A percentile compares a stretch with the other conserved stretches of the same genome.
Evolutionary conservation across 345 rosid species (phyloP).

Genomic region (Eucalyptus cloeziana): DNA sequence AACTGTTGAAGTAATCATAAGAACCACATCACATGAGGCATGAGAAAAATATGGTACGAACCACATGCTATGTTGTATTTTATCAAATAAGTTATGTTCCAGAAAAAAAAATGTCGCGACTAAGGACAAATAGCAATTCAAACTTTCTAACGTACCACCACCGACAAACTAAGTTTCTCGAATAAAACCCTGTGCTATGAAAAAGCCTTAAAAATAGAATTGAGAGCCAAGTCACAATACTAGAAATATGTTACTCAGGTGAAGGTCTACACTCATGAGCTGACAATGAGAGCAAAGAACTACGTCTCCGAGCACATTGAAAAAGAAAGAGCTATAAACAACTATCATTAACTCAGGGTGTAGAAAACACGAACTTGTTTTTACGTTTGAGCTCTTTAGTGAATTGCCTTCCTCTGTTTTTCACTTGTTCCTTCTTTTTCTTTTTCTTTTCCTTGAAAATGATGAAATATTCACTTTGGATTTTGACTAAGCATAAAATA

Average conservation of each 20-base stretch:
- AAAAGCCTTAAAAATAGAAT: not conserved
- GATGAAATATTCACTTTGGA: not conserved
- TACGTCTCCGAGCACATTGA: not conserved
- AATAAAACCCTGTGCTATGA: not conserved
- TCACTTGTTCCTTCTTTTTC: too few species aligned
- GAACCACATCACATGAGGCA: not conserved
- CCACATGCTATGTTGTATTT: not conserved
- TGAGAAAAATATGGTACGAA: not conserved
- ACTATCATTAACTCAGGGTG: not conserved
- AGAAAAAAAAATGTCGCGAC: not conserved
- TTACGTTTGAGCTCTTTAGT: too few species aligned
- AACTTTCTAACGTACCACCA: not conserved
- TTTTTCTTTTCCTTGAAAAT: not conserved
- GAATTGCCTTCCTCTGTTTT: too few species aligned
- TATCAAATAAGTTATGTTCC: not conserved
- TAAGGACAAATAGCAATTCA: not conserved
- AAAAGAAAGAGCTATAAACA: not conserved
- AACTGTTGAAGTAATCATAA: not conserved
- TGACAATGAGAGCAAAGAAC: too few species aligned
- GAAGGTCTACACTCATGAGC: not conserved
- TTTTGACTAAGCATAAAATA: not conserved
- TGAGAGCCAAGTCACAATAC: not conserved
- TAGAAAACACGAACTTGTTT: not conserved
- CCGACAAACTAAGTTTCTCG: not conserved
- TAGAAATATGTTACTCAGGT: not conserved